Base-by-base conservation (phyloP, 2,329 filamentous ascomycete species). In the Graphiopsis chlorocephala region DNA sequence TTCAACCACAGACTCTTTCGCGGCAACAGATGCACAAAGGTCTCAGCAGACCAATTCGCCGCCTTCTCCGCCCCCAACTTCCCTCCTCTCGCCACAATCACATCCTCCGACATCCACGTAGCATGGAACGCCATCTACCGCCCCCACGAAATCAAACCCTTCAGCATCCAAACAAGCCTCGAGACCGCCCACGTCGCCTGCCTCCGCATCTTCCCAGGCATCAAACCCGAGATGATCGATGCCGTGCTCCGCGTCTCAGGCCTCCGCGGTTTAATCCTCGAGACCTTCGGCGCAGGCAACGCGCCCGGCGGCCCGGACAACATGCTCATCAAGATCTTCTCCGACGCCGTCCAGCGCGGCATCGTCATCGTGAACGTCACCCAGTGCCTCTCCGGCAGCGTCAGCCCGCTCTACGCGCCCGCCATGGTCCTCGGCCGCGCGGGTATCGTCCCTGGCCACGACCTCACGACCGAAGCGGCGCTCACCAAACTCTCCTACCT, bases 261-360 rank as follows among this genome's bases (percentile, higher is more conserved):
- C 55, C 83, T 97, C 15, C 87, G 88, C 57, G 93, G 93, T 1
- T 83, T 97, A 58, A 88, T 97, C 45, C 85, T 97, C 50, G 93
- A 97, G 79, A 97, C 93, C 0, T 97, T 97, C 76, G 93, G 93
- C 66, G 93, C 95, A 75, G 93, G 93, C 64, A 97, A 97, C 78
- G 90, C 93, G 12, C 93, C 93, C 2, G 90, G 90, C 45, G 92
- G 92, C 31, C 84, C 88, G 56, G 91, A 95, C 74, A 91, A 91
- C 64, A 88, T 87, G 60, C 85, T 97, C 75, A 93, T 90, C 17
- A 87, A 87, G 63, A 90, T 94, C 57, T 87, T 97, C 72, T 85
- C 86, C 20, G 86, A 88, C 50, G 93, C 91, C 25, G 91, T 96
- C 47, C 82, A 88, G 73, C 86, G 92, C 65, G 93, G 92, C 42